Base-by-base conservation (phyloP, 1,139 yeast species). In the Kodamaea anthophila region DNA sequence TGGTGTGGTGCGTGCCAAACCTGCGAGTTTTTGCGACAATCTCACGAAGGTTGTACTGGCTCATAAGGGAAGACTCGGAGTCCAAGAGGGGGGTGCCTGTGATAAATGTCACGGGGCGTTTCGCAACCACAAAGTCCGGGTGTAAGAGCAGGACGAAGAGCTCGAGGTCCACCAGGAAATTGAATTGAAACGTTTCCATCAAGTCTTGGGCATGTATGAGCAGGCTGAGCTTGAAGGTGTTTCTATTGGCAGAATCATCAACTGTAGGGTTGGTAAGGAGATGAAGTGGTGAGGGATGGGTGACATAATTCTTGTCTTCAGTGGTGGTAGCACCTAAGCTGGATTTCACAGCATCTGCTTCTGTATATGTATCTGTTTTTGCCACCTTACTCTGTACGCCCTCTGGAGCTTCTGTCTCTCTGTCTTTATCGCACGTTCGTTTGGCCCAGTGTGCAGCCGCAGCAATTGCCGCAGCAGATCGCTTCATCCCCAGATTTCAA, bases 1-100 rank as follows among this genome's bases (percentile, higher is more conserved):
- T 80, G 2, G 83, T 65, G 46, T 80, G 87, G 45, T 80, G 87
- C 3, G 79, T 65, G 4, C 66, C 73, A 26, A 52, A 67, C 19
- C 57, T 35, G 27, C 46, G 46, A 1, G 67, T 64, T 10, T 43
- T 39, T 0, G 66, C 70, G 1, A 49, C 38, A 1, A 63, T 47
- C 31, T 63, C 60, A 4, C 38, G 31, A 3, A 62, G 37, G 29
- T 60, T 56, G 31, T 47, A 58, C 15, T 40, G 43, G 13, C 31
- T 18, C 13, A 38, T 39, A 15, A 51, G 26, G 5, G 39, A 41
- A 21, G 30, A 21, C 6, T 34, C 35, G 2, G 41, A 34, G 18
- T 39, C 41, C 9, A 56, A 34, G 3, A 58, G 27, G 4, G 38
- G 29, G 2, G 47, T 29, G 3, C 70, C 70, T 0, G 62, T 49